Base-by-base conservation (phyloP, 192 early-diverging fungal species). In the Podila minutissima region DNA sequence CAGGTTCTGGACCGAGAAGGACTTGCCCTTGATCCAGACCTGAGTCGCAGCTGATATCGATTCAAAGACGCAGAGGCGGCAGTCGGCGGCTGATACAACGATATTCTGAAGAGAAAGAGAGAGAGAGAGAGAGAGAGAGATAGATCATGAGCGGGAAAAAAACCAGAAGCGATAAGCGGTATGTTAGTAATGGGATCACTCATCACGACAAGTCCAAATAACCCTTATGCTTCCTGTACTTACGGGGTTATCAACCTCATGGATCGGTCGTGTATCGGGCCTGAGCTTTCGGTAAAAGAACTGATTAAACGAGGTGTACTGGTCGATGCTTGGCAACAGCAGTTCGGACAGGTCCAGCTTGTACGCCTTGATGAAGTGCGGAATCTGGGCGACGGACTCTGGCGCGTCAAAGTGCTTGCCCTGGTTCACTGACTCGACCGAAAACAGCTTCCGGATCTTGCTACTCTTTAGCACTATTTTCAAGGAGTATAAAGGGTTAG, bases 211-310 rank as follows among this genome's bases (percentile, higher is more conserved):
- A 46, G 3, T 2, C 1, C 10, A 37, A 7, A 15, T 12, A 5
- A 19, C 22, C 11, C 31, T 28, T 17, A 28, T 20, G 5, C 0
- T 50, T 9, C 15, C 19, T 22, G 38, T 13, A 32, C 59, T 51
- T 46, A 58, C 62, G 8, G 82, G 72, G 29, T 89, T 62, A 32
- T 88, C 73, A n/a, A 60, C 31, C 26, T 58, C 58, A 31, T 85
- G 53, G 49, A 87, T 77, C 1, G 84, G 85, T 17, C 93, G 82
- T 6, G 83, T 89, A 15, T 83, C 87, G 7, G 90, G 89, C 50
- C 88, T 86, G 29, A 95, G 83, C n/a, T 89, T 88, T 19, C 93
- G 87, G 66, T 87, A 91, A 65, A 94, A 95, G 71, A 95, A 95
- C 63, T 91, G 87, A 70, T 95, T 95, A 48, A 94, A 94, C 15